Conservation (phyloP, 257 asterid genomes). For the Penstemon newberryi region DNA sequence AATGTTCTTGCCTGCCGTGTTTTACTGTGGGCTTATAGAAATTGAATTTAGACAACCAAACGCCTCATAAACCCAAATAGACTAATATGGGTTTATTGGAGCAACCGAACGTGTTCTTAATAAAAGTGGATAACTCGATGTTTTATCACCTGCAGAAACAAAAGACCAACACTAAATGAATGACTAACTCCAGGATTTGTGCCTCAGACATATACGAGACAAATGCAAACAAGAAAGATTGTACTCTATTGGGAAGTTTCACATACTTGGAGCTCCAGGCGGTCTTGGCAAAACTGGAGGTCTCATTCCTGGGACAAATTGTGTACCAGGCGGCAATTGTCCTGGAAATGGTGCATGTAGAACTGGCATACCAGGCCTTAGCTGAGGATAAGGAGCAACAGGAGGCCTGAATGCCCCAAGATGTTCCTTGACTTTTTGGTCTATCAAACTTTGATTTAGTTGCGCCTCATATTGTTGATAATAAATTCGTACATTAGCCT, state of each 20-base stretch:
- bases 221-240: background rate
- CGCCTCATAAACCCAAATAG: no score
- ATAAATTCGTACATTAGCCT: slow-evolving; percentile 57
- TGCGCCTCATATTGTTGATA: slow-evolving; percentile 98
- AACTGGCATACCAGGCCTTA: slow-evolving; percentile 73
- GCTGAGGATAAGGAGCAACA: slow-evolving; percentile 53
- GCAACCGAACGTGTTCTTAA: no score
- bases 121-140: no score
- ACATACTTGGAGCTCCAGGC: slow-evolving; percentile 68
- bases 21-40: no score
- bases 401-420: slow-evolving; percentile 86
- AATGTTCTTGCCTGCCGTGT: no score
- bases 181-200: background rate
- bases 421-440: slow-evolving; percentile 94
- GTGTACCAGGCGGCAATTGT: slow-evolving; percentile 50
- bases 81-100: no score
- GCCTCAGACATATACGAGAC: slow-evolving; percentile 11
- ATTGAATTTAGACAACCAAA: no score
- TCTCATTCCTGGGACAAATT: slow-evolving; percentile 59
- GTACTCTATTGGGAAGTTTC: background rate
- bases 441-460: slow-evolving; percentile 86
- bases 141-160: no score
- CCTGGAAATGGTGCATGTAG: slow-evolving; percentile 64
- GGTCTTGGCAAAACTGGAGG: slow-evolving; percentile 80
- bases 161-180: background rate